Evolutionary conservation across 306 rosid species (phyloP).

Genomic region (Trifolium dubium): DNA sequence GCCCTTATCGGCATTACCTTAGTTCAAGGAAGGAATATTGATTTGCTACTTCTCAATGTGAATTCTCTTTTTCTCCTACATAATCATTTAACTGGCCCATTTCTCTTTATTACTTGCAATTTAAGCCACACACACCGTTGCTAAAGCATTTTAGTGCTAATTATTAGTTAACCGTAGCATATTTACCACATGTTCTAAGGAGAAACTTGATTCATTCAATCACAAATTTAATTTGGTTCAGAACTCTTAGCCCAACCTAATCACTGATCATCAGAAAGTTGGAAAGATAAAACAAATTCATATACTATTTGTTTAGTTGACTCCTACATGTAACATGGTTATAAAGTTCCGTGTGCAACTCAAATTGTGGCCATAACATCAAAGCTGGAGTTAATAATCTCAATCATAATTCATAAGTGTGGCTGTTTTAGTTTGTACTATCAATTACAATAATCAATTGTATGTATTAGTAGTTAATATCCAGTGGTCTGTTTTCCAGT

Average conservation of each 20-base stretch:
- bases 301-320: neutral
- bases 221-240: conserved; percentile 10
- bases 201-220: conserved; percentile 14
- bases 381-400: neutral
- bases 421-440: neutral
- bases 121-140: conserved; percentile 32
- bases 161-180: conserved; percentile 17
- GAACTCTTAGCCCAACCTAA: conserved; percentile 6
- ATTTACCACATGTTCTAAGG: conserved; percentile 26
- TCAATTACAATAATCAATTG: neutral
- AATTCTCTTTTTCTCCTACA: conserved; percentile 28
- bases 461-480: neutral
- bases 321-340: neutral
- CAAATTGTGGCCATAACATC: neutral
- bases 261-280: conserved; percentile 21
- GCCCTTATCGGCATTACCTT: conserved; percentile 25
- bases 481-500: neutral
- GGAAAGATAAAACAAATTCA: conserved; percentile 15
- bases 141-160: conserved; percentile 36
- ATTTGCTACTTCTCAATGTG: conserved; percentile 17
- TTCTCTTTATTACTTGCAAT: conserved; percentile 36
- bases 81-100: conserved; percentile 19
- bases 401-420: too few relatives aligned
- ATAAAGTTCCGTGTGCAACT: neutral
- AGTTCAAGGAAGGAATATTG: conserved; percentile 30